A percentile compares a stretch with the other conserved stretches of the same genome.
Evolutionary conservation across 306 rosid genomes (phyloP).

Genomic region (Quercus mongolica): DNA sequence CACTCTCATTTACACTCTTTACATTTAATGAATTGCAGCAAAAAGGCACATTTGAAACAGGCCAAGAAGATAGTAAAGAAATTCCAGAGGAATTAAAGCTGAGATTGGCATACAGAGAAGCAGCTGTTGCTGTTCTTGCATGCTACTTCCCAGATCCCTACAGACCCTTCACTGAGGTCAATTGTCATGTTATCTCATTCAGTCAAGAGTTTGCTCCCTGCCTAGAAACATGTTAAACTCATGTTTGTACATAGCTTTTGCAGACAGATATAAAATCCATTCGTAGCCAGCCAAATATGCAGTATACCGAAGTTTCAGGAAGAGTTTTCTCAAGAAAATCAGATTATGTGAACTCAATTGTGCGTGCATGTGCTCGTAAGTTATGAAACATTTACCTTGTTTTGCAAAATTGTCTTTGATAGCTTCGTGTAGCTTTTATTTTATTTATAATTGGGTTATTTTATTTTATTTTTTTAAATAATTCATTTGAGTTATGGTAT

Average conservation of each 20-base stretch:
- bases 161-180: conserved; percentile 71
- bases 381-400: conserved; percentile 19
- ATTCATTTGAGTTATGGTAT: background rate
- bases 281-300: conserved; percentile 79
- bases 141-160: conserved; percentile 85
- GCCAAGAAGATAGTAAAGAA: conserved; percentile 91
- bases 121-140: conserved; percentile 93
- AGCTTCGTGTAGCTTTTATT: background rate
- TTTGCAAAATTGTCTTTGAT: conserved; percentile 19
- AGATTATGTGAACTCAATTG: conserved; percentile 74
- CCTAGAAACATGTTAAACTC: conserved; percentile 23
- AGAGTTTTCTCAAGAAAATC: conserved; percentile 76
- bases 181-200: conserved; percentile 11
- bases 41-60: conserved; percentile 98
- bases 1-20: conserved; percentile 20
- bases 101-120: conserved; percentile 95
- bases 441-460: background rate
- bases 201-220: conserved; percentile 13
- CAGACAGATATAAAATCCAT: conserved; percentile 93
- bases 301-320: conserved; percentile 62
- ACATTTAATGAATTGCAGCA: conserved; percentile 59
- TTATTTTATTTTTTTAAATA: background rate
- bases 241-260: conserved; percentile 25
- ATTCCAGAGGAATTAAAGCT: conserved; percentile 85
- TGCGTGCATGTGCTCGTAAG: conserved; percentile 99